Base-by-base conservation (phyloP, 2,329 filamentous ascomycete species). In the Arthroderma sp. region DNA sequence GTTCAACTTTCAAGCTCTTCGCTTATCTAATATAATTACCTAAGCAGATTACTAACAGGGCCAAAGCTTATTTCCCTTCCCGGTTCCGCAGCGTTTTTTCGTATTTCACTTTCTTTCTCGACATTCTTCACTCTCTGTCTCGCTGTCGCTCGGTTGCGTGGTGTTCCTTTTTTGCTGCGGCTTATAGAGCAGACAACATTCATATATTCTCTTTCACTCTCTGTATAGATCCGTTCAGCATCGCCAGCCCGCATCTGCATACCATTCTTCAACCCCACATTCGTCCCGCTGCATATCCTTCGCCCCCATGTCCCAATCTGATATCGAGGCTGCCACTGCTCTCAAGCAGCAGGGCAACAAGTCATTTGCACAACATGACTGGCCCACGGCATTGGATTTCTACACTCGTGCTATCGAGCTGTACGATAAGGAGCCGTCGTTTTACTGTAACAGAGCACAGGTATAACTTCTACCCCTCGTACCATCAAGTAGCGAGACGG, bases 311-410 rank as follows among this genome's bases (percentile, higher is more conserved):
- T 71, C 72, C 62, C 70, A 73, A 55, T 60, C 73, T 55, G 73
- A 74, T 55, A 64, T 69, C 66, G 84, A 87, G 70, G 83, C 87
- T 71, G 91, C 91, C 55, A 81, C 84, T 64, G 86, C 85, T 68
- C 78, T 95, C 65, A 98, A 98, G 77, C 86, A 94, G 73, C 81
- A 94, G 73, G 93, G 93, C 70, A 98, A 98, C 75, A 87, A 91
- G 68, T 90, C 90, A 56, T 97, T 97, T 74, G 83, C 84, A 58
- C 78, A 83, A 33, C 89, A 95, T 67, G 87, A 97, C 76, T 98
- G 88, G 87, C 81, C 80, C 9, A 76, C 79, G 2, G 93, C 93
- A 6, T 80, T 95, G 62, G 84, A 91, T 1, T 83, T 84, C 64
- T 98, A 98, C 73, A 83, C 83, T 57, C 81, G 94, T 73, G 91